A percentile compares a stretch with the other conserved stretches of the same genome.
phyloP scores from a whole-genome alignment of 2,329 filamentous ascomycete species.

The Fusarium proliferatum region DNA sequence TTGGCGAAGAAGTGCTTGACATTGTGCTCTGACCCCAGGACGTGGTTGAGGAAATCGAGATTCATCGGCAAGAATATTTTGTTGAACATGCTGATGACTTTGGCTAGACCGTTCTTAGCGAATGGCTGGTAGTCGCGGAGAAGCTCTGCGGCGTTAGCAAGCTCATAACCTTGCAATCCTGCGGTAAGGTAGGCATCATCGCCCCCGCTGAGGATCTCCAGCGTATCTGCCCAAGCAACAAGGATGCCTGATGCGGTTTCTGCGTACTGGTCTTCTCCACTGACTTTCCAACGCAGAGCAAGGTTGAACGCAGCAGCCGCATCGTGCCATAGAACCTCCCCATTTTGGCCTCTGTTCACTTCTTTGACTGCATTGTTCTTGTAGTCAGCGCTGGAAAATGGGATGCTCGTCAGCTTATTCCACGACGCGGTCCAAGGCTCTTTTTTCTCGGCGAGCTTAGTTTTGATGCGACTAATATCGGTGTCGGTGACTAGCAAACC shows the following conservation, averaged over 20 bases:
- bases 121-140: conserved; percentile 47
- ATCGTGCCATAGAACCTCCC: neutral
- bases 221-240: neutral
- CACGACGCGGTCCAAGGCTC: neutral
- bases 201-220: neutral
- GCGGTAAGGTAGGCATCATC: conserved; percentile 47
- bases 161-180: conserved; percentile 58
- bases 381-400: neutral
- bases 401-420: neutral
- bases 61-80: conserved; percentile 3
- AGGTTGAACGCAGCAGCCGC: conserved; percentile 3
- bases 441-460: neutral
- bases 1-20: conserved; percentile 11
- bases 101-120: neutral
- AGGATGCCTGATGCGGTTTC: neutral
- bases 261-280: neutral
- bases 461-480: neutral
- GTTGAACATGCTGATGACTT: neutral
- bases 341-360: neutral
- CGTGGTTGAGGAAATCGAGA: neutral
- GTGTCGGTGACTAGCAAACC: neutral
- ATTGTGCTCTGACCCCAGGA: conserved; percentile 4
- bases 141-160: conserved; percentile 60
- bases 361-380: neutral
- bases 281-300: neutral